Base-by-base conservation (phyloP, 345 rosid species). In the Orychophragmus violaceus region DNA sequence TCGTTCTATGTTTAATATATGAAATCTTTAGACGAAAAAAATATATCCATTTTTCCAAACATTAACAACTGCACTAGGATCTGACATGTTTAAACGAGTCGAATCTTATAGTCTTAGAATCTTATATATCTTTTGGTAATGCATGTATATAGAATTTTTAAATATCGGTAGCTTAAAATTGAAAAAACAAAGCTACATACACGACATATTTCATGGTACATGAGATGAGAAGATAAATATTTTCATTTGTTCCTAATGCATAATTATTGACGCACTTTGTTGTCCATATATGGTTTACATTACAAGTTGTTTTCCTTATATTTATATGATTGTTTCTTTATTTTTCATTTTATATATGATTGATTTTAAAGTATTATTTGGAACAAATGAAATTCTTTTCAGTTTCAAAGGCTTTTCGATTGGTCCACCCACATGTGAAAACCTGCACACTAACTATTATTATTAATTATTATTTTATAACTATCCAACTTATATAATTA, bases 361-460 rank as follows among this genome's bases (percentile, higher is more conserved):
- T 28, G 28, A 44, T 30, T 16, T 41, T 53, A 21, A 44, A 46
- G 51, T 9, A 35, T 35, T 24, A 42, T 64, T 14, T 57, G 30
- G 29, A 57, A 56, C 29, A 21, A 19, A 48, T 57, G 29, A n/a
- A n/a, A 9, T 18, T 57, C 28, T 14, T 36, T 18, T 58, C 48
- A 41, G 19, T 25, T 60, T 53, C 24, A 25, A 59, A 59, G 57
- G 42, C 62, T 60, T 66, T 66, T 74, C 49, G 50, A 74, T 74
- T 44, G 72, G 77, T 74, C 68, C 72, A 74, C 72, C 62, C 19
- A 39, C 77, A 74, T 60, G 77, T 74, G 77, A 52, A 24, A 60
- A 59, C 68, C 67, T 66, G 68, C 51, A 6, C 36, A 51, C 28
- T 66, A 30, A 59, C 39, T 22, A 66, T 39, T 10, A 5, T n/a